Evolutionary conservation across 306 rosid species (phyloP), one percentile per base, ranked within the genome.

Genomic region (Sindora glabra): DNA sequence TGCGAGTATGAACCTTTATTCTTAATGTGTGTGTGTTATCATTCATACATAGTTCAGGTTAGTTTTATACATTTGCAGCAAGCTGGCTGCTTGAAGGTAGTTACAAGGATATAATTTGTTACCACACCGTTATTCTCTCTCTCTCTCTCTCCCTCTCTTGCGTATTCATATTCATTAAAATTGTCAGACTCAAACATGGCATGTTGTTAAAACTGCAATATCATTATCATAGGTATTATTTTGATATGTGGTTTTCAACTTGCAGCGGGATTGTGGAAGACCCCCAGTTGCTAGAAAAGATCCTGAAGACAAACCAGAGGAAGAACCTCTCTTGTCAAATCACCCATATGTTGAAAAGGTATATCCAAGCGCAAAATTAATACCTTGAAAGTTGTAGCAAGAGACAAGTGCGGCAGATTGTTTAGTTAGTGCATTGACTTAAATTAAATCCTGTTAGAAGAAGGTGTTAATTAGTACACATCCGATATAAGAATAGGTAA

Each of bases 321-420:
- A 92, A 70, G 99, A 84, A 71, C 72, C 85, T 68, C 59, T 92
- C 47, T 22, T 88, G 83, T 92, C 99, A 59, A 77, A 92, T 67
- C 99, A 92, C 73, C 96, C 96, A 53, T 92, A 81, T 8, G 99
- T 88, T 54, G 94, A 89, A 5, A 86, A 83, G 96, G 99, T 85
- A 57, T 40, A 50, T 69, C 64, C 26, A 56, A 51, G 1, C 50
- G 36, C 36, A 25, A 30, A 33, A 65, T 40, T 59, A n/a, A 64
- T 41, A 45, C 48, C 53, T 59, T 56, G 27, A 24, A 66, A 60
- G 18, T 36, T 33, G 56, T 33, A 40, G 34, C 63, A 36, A 59
- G 73, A 66, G 29, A 41, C 59, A 30, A 48, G 18, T 52, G n/a
- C 18, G 39, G 6, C 41, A 11, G 37, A 47, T 8, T 68, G n/a